Evolutionary conservation across 164 flowering plant species (phyloP).

Genomic region (Berberis vulgaris): DNA sequence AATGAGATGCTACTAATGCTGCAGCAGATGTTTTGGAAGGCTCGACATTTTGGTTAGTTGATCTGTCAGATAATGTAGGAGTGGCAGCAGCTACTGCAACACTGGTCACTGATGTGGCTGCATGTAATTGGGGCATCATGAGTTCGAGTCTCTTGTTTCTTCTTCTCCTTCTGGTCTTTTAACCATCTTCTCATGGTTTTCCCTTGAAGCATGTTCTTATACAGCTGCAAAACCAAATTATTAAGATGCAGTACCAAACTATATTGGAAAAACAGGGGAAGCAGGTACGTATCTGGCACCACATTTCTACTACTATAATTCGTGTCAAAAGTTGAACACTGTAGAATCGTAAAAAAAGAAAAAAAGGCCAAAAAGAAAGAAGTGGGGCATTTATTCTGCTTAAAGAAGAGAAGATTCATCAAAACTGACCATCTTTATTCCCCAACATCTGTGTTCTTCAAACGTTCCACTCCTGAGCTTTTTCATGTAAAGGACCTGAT

Average conservation of each 20-base stretch:
- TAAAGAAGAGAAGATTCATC: background rate
- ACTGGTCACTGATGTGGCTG: conserved; percentile 74
- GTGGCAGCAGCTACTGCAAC: conserved; percentile 72
- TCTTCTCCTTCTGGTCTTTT: conserved; percentile 71
- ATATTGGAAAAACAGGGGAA: too few relatives aligned
- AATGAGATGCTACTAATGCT: conserved; percentile 82
- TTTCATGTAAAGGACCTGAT: background rate
- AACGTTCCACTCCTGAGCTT: background rate
- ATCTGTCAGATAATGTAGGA: conserved; percentile 23
- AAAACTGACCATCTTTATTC: conserved; percentile 7
- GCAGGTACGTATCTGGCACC: too few relatives aligned
- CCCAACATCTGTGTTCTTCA: conserved; percentile 8
- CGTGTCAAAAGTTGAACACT: too few relatives aligned
- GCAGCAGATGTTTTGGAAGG: conserved; percentile 61
- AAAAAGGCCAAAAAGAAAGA: background rate
- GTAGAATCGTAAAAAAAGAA: too few relatives aligned
- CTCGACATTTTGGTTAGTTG: conserved; percentile 11
- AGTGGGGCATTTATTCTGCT: conserved; percentile 6
- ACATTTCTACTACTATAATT: too few relatives aligned
- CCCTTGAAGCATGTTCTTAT: conserved; percentile 46
- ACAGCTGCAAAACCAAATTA: conserved; percentile 26
- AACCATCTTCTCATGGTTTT: conserved; percentile 54
- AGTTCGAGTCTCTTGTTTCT: conserved; percentile 58
- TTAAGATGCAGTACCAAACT: background rate
- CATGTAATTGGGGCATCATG: conserved; percentile 68